phyloP scores from a whole-genome alignment of 2,329 filamentous ascomycete genomes.

The Penicillium sp. region DNA sequence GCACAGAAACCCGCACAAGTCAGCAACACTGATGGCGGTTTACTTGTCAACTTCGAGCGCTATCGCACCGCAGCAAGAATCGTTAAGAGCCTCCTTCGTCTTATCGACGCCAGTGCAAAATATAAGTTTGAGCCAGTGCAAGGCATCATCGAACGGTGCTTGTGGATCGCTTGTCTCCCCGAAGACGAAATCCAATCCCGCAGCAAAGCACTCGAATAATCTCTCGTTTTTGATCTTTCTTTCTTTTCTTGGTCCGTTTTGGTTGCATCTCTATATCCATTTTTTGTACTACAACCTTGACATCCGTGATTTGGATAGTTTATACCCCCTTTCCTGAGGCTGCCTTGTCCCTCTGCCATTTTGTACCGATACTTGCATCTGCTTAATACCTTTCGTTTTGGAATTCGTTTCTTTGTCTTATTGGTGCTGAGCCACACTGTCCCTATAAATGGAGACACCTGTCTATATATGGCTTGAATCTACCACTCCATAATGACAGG shows the following conservation, averaged over 20 bases:
- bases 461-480: neutral
- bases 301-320: slow-evolving; percentile 15
- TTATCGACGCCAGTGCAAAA: slow-evolving; percentile 56
- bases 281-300: slow-evolving; percentile 8
- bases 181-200: slow-evolving; percentile 49
- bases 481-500: neutral
- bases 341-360: slow-evolving; percentile 6
- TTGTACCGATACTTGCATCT: slow-evolving; percentile 14
- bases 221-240: neutral
- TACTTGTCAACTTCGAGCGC: slow-evolving; percentile 58
- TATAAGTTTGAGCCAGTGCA: slow-evolving; percentile 52
- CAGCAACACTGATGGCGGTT: slow-evolving; percentile 40
- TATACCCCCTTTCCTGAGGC: slow-evolving; percentile 15
- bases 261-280: slow-evolving; percentile 6
- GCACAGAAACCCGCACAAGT: slow-evolving; percentile 56
- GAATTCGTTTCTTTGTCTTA: neutral
- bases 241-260: slow-evolving; percentile 1
- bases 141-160: slow-evolving; percentile 52
- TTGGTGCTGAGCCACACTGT: neutral
- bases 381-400: slow-evolving; percentile 11
- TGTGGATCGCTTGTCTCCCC: slow-evolving; percentile 55
- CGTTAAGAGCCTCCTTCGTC: slow-evolving; percentile 54
- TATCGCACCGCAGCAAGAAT: slow-evolving; percentile 58
- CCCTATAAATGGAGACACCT: neutral
- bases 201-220: slow-evolving; percentile 39